These are phyloP conservation scores for Candida tibetensis DNA, from an alignment of 805 yeast species.

Conservation along the genomic window DNA sequence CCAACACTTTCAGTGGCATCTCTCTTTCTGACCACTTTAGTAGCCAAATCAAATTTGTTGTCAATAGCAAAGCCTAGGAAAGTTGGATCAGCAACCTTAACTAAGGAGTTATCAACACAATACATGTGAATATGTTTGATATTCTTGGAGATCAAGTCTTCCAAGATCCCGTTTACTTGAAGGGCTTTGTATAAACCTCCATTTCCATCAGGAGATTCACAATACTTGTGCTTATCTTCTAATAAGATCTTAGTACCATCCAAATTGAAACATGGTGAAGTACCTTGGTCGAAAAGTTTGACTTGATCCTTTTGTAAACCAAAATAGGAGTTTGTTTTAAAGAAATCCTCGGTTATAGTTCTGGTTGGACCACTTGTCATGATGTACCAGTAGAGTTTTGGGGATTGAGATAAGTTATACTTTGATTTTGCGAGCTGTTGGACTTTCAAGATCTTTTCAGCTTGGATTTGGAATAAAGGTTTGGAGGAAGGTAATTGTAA, in stretches of 20 bases:
- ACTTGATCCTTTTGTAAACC: conserved; percentile 65
- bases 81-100: conserved; percentile 89
- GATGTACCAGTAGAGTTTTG: conserved; percentile 73
- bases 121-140: conserved; percentile 92
- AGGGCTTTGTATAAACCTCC: conserved; percentile 95
- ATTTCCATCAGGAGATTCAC: conserved; percentile 95
- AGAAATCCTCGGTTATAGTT: conserved; percentile 67
- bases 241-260: conserved; percentile 71
- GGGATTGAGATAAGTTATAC: conserved; percentile 18
- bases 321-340: conserved; percentile 59
- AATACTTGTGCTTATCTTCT: conserved; percentile 51
- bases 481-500: conserved; percentile 81
- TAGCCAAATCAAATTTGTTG: conserved; percentile 70
- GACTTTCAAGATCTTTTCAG: conserved; percentile 71
- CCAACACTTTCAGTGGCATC: conserved; percentile 89
- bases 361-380: conserved; percentile 95
- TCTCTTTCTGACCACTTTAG: conserved; percentile 92
- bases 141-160: conserved; percentile 64
- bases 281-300: conserved; percentile 89
- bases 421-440: conserved; percentile 50
- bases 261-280: conserved; percentile 79
- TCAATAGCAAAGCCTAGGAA: conserved; percentile 81
- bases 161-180: conserved; percentile 56
- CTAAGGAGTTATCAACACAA: conserved; percentile 93
- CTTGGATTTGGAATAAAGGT: conserved; percentile 88